Base-by-base conservation (phyloP, 257 asterid genomes). In the Penstemon eatonii region DNA sequence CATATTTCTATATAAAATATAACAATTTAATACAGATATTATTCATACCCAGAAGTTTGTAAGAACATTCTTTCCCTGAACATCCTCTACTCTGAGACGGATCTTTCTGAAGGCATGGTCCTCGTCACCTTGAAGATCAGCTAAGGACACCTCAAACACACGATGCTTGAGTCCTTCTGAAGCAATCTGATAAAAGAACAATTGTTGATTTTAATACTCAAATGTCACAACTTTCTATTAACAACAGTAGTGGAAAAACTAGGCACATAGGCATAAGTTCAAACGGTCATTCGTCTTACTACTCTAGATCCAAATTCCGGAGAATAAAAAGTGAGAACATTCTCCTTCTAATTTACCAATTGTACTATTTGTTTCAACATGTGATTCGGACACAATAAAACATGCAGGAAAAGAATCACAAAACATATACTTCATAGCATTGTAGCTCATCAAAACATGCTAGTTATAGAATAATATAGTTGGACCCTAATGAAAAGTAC, bases 141-240 rank as follows among this genome's bases (percentile, higher is more conserved):
- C 96, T 81, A 86, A 79, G 1, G 95, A 85, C 8, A 89, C 95
- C 75, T 91, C 97, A 6, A 91, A 84, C 25, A 91, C 93, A 71
- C 97, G 86, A 45, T 91, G 96, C 83, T 91, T 91, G 52, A 91
- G 95, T 42, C 97, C 97, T 70, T 91, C 97, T 4, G 97, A 89
- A 10, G 97, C 97, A 85, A 89, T 91, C 97, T 90, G 70, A 61
- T 4, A 33, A 5, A 15, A 58, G 33, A 45, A 49, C 33, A 56
- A 40, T 57, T 5, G 33, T 25, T 2, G 33, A 25, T 25, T 15
- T 15, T 15, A 15, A 15, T 15, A 15, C 18, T 15, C 18, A 15
- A 2, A 25, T 25, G 33, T 25, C 33, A 25, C 18, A 25, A 25
- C 33, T 25, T 25, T 25, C 33, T 25, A 25, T 25, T 25, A 15